A percentile compares a stretch with the other conserved stretches of the same genome.
Evolutionary conservation across 768 basidiomycete genomes (phyloP).

Genomic region (Mycena rebaudengoi): DNA sequence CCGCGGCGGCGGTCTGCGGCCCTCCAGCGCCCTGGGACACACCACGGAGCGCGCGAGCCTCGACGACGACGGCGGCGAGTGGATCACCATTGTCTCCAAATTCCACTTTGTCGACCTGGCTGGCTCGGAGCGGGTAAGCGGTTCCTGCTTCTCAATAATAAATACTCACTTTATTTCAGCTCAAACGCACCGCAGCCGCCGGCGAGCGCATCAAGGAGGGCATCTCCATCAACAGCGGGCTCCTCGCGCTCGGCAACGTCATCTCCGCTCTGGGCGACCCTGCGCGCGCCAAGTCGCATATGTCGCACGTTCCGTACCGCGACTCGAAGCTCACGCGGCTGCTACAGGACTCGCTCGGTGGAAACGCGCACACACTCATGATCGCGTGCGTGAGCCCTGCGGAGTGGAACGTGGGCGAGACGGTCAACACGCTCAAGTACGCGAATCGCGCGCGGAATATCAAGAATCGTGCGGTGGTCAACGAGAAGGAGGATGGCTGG

Average conservation of each 20-base stretch:
- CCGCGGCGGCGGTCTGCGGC: slow-evolving; percentile 71
- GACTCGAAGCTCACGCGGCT: slow-evolving; percentile 98
- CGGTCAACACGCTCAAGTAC: slow-evolving; percentile 94
- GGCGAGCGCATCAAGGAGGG: slow-evolving; percentile 98
- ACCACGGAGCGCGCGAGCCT: slow-evolving; percentile 56
- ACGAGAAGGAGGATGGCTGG: slow-evolving; percentile 98
- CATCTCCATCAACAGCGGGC: slow-evolving; percentile 98
- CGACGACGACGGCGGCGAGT: slow-evolving; percentile 80
- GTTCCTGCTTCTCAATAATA: slow-evolving; percentile 2
- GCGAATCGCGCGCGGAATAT: slow-evolving; percentile 97
- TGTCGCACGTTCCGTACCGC: slow-evolving; percentile 94
- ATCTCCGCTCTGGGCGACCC: slow-evolving; percentile 98
- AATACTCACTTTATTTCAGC: slow-evolving; percentile 50
- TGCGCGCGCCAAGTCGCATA: slow-evolving; percentile 82
- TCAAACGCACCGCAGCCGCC: slow-evolving; percentile 95
- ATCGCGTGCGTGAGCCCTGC: slow-evolving; percentile 97
- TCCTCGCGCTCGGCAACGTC: slow-evolving; percentile 96
- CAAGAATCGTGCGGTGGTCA: slow-evolving; percentile 91
- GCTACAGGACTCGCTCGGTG: slow-evolving; percentile 95
- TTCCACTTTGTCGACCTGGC: slow-evolving; percentile 99
- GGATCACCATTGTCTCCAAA: slow-evolving; percentile 92
- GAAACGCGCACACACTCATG: slow-evolving; percentile 98
- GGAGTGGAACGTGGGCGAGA: slow-evolving; percentile 95
- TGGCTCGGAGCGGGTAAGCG: slow-evolving; percentile 89
- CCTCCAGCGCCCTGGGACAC: slow-evolving; percentile 84